Base-by-base conservation (phyloP, 169 alveolate genomes). In the Plasmodium gallinaceum region DNA sequence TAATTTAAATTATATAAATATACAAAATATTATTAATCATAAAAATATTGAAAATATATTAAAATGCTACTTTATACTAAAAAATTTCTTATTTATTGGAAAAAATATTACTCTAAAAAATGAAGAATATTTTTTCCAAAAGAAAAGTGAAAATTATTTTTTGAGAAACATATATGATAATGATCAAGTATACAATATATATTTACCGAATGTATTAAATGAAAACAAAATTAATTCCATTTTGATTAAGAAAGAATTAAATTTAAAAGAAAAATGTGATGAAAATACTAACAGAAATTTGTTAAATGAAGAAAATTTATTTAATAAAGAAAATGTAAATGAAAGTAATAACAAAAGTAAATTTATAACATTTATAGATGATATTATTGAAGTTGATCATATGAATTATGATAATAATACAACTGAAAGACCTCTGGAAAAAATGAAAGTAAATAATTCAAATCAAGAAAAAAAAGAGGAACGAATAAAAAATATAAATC, bases 21-120 rank as follows among this genome's bases (percentile, higher is more conserved):
- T 87, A 42, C 88, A 87, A 66, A 43, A 71, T 6, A 71, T 74
- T 42, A 62, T 74, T 65, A 74, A 87, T 48, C 51, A 74, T 51
- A 74, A 71, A 51, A 64, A 72, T 74, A 20, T 64, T 18, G 88
- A 72, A 20, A 73, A 71, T 64, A 46, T 87, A 10, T 54, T 66
- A 57, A 87, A 87, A 52, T 46, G 62, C 18, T 87, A 73, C 48
- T 73, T 74, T 73, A 74, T 87, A 16, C 54, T 73, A 5, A 70
- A 73, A 52, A 32, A 87, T 51, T 87, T 74, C 45, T 54, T 74
- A 14, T 52, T 57, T 57, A 65, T 74, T 9, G 92, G 88, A 5
- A 74, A 61, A 18, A 24, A 65, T 10, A 65, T 52, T 57, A 52
- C 60, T 0, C 45, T 74, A 74, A 71, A 57, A 20, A 87, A 74